Evolutionary conservation across 2,329 filamentous ascomycete species (phyloP), one percentile per base, ranked within the genome.

Genomic region (Cladosporium velox): DNA sequence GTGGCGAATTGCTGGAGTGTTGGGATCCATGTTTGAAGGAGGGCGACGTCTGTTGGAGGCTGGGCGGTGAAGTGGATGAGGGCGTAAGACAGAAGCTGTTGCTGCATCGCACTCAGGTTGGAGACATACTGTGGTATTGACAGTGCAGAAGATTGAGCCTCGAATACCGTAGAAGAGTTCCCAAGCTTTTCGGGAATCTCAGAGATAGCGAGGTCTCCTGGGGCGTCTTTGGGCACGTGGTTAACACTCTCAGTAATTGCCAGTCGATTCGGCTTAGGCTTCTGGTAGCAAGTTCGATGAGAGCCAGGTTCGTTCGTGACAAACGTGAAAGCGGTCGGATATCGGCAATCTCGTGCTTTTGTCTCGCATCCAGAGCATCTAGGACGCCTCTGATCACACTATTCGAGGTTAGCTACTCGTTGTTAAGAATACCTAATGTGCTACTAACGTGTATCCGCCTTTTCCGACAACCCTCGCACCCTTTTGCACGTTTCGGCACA

Each of bases 271-370:
- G 32, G 32, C 5, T 34, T 44, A 41, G 60, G 47, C 49, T 63
- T 63, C 15, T 26, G 32, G 28, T 63, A 63, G 5, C 38, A 34
- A 6, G 47, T 63, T 10, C 34, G 34, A 18, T 63, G 60, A 41
- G 47, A 38, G 10, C 60, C 60, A 32, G 60, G 60, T 44, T 63
- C 49, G 60, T 63, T 63, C n/a, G 55, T 34, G 21, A 63, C 60
- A 30, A 63, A 63, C 15, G 60, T 63, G 26, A 63, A 63, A 7
- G 60, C 15, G 34, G 28, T 24, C 24, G 32, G 49, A 10, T 54
- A 63, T 21, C 10, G 47, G 24, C 60, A 63, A 8, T 63, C 60
- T n/a, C 49, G 32, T 6, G 44, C n/a, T n/a, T 54, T 34, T 14
- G n/a, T 35, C 60, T 54, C 55, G 47, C 60, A 63, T 11, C 32